phyloP scores from a whole-genome alignment of 179 eudicot species.

The Silene vulgaris region DNA sequence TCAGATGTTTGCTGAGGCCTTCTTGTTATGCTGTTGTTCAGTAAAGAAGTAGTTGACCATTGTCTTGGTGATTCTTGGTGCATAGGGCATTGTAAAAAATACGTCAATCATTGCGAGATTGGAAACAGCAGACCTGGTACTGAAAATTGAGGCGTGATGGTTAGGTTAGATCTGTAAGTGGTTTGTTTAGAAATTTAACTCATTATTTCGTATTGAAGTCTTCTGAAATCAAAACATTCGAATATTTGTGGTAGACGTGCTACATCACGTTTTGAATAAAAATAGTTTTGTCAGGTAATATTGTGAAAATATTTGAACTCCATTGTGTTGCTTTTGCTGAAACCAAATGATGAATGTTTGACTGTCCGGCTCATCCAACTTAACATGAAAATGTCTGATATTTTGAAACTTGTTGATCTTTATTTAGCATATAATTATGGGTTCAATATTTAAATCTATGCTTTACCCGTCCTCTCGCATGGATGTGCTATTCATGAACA shows the following conservation, averaged over 20 bases:
- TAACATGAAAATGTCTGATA: neutral
- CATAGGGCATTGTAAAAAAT: neutral
- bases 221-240: neutral
- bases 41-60: neutral
- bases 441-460: neutral
- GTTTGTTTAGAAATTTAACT: neutral
- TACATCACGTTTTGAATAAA: neutral
- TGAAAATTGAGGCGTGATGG: neutral
- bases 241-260: neutral
- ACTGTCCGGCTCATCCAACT: neutral
- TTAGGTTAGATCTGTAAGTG: neutral
- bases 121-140: neutral
- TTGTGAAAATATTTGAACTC: neutral
- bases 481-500: neutral
- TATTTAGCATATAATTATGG: neutral
- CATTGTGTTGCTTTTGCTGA: neutral
- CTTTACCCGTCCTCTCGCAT: neutral
- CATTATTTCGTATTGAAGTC: constrained; percentile 1
- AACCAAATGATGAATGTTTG: neutral
- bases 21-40: neutral
- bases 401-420: neutral
- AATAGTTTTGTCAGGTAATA: too few species aligned
- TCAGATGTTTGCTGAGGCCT: neutral
- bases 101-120: neutral
- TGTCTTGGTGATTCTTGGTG: neutral